Base-by-base conservation (phyloP, 306 rosid genomes). In the Prunus kanzakura region DNA sequence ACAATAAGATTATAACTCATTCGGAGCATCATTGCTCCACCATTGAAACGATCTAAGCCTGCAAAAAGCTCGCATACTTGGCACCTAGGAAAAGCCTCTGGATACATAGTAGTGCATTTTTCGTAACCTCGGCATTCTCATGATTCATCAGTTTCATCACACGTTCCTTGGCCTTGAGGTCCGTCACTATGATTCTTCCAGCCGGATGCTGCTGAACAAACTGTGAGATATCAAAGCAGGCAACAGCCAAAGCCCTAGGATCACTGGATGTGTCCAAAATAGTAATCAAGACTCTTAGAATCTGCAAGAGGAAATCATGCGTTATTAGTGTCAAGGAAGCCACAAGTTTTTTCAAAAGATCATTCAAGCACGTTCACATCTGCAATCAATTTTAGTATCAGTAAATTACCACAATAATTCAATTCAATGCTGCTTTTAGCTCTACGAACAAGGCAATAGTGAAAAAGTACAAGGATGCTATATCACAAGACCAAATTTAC, bases 51-150 rank as follows among this genome's bases (percentile, higher is more conserved):
- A 46, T 27, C 81, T 87, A 96, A 71, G 77, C 97, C 89, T 92
- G 99, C 89, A 96, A 86, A 86, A 96, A 92, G 84, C 98, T 92
- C 10, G 98, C 98, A 80, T 92, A 96, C 84, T 93, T 96, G 67
- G 98, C 87, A 63, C 99, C 99, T 52, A 92, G 86, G 87, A 96
- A 91, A 82, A 96, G 98, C 91, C 99, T 84, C 73, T 96, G 99
- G 73, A 96, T 91, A 82, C 99, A 96, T 73, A 96, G 97, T 57
- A 96, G 83, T 4, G 99, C 98, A 82, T 92, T 91, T 80, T 96
- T 96, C 58, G 99, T 91, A 43, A 96, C 98, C 92, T 96, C 99
- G 6, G 96, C 84, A 77, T 71, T 92, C 84, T 91, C 99, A 74
- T 96, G 98, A 75, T 87, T 93, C 99, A 96, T 92, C 68, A 92